Conservation (phyloP, 192 early-diverging fungal genomes). For the Podila verticillata region DNA sequence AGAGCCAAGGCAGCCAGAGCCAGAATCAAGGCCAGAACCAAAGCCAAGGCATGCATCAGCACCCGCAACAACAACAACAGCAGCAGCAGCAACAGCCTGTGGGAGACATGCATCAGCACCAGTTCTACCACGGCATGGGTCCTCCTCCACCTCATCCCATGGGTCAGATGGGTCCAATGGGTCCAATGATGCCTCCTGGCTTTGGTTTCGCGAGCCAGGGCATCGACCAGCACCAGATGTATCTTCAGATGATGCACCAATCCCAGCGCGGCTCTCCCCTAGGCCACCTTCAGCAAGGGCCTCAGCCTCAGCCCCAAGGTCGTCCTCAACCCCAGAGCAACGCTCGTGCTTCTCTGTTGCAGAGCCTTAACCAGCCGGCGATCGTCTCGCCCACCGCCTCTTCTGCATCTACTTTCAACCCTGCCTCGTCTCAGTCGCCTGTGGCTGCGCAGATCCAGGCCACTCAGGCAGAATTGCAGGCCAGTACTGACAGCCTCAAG, state of each 20-base stretch:
- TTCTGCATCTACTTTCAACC: constrained; percentile 19
- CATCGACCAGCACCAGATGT: constrained; percentile 42
- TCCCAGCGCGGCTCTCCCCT: constrained; percentile 24
- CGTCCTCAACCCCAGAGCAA: constrained; percentile 39
- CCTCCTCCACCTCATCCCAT: constrained; percentile 18
- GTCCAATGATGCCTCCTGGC: constrained; percentile 35
- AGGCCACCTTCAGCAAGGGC: constrained; percentile 18
- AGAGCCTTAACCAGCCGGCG: constrained; percentile 48
- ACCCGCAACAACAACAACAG: constrained; percentile 19
- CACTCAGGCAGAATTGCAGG: constrained; percentile 32
- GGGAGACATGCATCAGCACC: constrained; percentile 14
- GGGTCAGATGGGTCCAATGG: constrained; percentile 27
- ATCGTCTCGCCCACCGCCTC: constrained; percentile 17
- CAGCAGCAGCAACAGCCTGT: constrained; percentile 7
- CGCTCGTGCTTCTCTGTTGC: constrained; percentile 38
- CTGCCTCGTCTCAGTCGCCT: constrained; percentile 1
- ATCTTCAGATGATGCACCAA: constrained; percentile 32
- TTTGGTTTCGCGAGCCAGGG: constrained; percentile 25
- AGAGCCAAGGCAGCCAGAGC: not conserved
- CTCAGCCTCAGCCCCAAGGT: constrained; percentile 14
- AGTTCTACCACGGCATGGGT: constrained; percentile 34
- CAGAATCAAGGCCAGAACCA: constrained; percentile 1
- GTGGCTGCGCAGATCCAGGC: constrained; percentile 6
- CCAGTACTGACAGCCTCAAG: constrained; percentile 52
- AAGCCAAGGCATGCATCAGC: constrained; percentile 1